Conservation (phyloP, 2,329 filamentous ascomycete genomes). For the Penicillium sp. region DNA sequence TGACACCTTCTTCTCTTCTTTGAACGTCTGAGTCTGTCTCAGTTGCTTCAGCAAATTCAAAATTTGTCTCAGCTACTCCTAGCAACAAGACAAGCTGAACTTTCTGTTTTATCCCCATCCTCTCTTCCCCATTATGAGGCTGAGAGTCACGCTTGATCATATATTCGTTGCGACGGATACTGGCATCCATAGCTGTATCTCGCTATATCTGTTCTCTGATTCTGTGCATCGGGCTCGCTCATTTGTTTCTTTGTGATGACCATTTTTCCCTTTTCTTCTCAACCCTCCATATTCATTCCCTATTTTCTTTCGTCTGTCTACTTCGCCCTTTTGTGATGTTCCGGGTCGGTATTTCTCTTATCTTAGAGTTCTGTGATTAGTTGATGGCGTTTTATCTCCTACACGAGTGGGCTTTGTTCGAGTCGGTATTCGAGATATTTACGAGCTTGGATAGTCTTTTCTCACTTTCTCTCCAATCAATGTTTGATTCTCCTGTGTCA, state of each 20-base stretch:
- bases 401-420: constrained; percentile 1
- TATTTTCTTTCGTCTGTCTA: constrained; percentile 4
- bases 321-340: constrained; percentile 13
- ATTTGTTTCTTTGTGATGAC: constrained; percentile 15
- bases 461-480: neutral
- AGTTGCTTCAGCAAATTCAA: constrained; percentile 6
- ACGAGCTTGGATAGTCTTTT: neutral
- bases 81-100: neutral
- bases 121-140: neutral
- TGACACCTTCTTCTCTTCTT: constrained; percentile 1
- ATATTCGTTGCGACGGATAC: constrained; percentile 5
- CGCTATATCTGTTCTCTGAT: constrained; percentile 5
- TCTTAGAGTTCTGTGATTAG: constrained; percentile 19
- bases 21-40: neutral
- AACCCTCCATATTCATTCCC: constrained; percentile 1
- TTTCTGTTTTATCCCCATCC: constrained; percentile 2
- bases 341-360: constrained; percentile 8
- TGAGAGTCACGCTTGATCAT: constrained; percentile 5
- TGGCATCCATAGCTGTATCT: neutral
- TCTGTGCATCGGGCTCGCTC: constrained; percentile 12
- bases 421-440: constrained; percentile 1
- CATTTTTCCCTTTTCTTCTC: constrained; percentile 7
- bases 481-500: constrained; percentile 2
- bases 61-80: neutral
- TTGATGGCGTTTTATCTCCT: constrained; percentile 21